Conservation (phyloP, 768 basidiomycete species). For the Lactifluus piperatus region DNA sequence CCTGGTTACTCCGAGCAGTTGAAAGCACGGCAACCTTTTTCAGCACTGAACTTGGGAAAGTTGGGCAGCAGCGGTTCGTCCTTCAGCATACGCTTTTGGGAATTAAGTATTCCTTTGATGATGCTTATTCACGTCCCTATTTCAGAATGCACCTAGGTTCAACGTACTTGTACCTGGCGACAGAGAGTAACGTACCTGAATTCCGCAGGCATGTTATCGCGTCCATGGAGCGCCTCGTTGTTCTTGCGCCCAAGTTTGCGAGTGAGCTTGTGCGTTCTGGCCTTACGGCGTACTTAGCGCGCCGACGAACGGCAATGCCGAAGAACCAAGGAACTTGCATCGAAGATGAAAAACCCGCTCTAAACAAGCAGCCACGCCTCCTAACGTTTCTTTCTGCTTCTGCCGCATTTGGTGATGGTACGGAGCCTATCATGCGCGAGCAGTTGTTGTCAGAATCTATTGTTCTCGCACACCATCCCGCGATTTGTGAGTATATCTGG, state of each 20-base stretch:
- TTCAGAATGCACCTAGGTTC: conserved; percentile 54
- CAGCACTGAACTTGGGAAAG: conserved; percentile 42
- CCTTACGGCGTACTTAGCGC: conserved; percentile 38
- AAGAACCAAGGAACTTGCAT: conserved; percentile 22
- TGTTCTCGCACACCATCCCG: conserved; percentile 66
- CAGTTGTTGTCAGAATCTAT: conserved; percentile 44
- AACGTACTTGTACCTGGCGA: conserved; percentile 58
- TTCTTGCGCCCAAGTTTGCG: conserved; percentile 38
- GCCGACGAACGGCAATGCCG: conserved; percentile 27
- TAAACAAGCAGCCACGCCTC: conserved; percentile 46
- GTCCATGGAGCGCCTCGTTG: conserved; percentile 34
- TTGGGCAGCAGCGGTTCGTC: conserved; percentile 47
- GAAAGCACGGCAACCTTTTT: conserved; percentile 43
- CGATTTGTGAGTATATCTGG: conserved; percentile 39
- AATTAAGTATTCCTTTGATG: neutral
- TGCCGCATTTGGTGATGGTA: conserved; percentile 37
- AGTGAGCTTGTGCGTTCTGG: conserved; percentile 54
- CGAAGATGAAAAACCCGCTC: conserved; percentile 34
- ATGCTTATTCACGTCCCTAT: neutral
- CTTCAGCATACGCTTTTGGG: neutral
- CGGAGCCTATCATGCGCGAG: conserved; percentile 36
- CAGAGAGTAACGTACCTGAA: conserved; percentile 47
- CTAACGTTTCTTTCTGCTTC: conserved; percentile 45
- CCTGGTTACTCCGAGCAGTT: conserved; percentile 66
- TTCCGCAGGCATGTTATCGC: conserved; percentile 41